A percentile compares a stretch with the other conserved stretches of the same genome.
phyloP scores from a whole-genome alignment of 306 rosid species.

The Glycine tomentella region DNA sequence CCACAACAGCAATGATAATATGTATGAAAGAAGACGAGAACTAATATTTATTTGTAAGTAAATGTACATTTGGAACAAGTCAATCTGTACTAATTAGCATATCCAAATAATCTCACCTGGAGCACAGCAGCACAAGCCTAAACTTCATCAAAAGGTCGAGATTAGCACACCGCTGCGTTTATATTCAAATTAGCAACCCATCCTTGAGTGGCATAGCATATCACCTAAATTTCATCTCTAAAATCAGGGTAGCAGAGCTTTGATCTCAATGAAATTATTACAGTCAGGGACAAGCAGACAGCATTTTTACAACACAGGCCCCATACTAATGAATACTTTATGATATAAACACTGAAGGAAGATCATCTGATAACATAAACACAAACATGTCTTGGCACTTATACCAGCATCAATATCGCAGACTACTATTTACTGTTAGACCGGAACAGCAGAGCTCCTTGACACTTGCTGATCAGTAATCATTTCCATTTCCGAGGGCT shows the following conservation, averaged over 20 bases:
- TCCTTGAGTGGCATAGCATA: constrained; percentile 37
- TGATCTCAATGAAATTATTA: constrained; percentile 31
- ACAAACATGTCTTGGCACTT: constrained; percentile 48
- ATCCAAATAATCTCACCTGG: constrained; percentile 16
- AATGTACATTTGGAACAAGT: constrained; percentile 24
- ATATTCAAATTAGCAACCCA: background rate
- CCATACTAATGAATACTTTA: constrained; percentile 37
- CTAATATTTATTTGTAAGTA: background rate
- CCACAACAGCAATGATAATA: background rate
- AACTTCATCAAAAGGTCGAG: constrained; percentile 19
- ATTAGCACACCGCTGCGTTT: background rate
- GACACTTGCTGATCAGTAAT: constrained; percentile 35
- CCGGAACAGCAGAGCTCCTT: constrained; percentile 44
- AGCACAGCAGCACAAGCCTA: constrained; percentile 17
- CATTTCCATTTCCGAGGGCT: constrained; percentile 40
- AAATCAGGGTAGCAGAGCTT: constrained; percentile 24
- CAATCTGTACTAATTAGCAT: background rate
- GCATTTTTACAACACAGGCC: constrained; percentile 36
- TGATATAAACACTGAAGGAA: constrained; percentile 43
- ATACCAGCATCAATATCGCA: constrained; percentile 36
- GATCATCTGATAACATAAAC: constrained; percentile 46
- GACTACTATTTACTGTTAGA: constrained; percentile 40
- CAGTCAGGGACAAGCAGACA: constrained; percentile 4
- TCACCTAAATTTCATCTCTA: constrained; percentile 36
- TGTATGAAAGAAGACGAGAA: background rate